phyloP scores from a whole-genome alignment of 192 early-diverging fungal species.

The Neocallimastix lanati region DNA sequence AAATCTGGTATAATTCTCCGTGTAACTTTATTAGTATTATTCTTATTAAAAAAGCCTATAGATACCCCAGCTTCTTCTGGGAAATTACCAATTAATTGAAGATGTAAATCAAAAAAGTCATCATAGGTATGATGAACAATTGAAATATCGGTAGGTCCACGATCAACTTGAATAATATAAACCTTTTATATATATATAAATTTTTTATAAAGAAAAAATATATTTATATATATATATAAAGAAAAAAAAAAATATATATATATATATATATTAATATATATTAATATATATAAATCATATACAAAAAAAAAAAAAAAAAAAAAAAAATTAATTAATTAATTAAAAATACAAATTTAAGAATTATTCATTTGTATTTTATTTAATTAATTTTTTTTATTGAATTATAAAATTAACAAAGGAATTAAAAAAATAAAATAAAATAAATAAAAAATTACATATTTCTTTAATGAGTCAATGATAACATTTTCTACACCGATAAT shows the following conservation, averaged over 20 bases:
- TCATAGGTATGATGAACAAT: slow-evolving; percentile 1
- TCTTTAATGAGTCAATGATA: neutral
- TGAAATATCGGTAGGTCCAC: neutral
- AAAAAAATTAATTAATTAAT: too few species aligned
- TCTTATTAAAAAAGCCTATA: slow-evolving; percentile 1
- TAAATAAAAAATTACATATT: neutral
- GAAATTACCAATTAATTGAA: slow-evolving; percentile 31
- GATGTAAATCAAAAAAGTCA: slow-evolving; percentile 35
- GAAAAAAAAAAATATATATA: too few species aligned
- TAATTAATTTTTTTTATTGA: too few species aligned
- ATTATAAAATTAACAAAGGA: too few species aligned
- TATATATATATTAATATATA: too few species aligned
- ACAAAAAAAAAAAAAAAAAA: too few species aligned
- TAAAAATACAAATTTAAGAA: too few species aligned
- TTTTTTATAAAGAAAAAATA: too few species aligned
- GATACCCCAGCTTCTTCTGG: slow-evolving; percentile 29
- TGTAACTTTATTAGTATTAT: neutral
- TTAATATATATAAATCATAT: too few species aligned
- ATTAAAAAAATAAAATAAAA: too few species aligned
- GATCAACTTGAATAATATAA: neutral
- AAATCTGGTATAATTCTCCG: slow-evolving; percentile 28
- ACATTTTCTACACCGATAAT: neutral
- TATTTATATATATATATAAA: too few species aligned
- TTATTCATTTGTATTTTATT: too few species aligned
- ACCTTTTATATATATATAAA: neutral